Evolutionary conservation across 805 yeast species (phyloP).

Genomic region (Candida koratica): DNA sequence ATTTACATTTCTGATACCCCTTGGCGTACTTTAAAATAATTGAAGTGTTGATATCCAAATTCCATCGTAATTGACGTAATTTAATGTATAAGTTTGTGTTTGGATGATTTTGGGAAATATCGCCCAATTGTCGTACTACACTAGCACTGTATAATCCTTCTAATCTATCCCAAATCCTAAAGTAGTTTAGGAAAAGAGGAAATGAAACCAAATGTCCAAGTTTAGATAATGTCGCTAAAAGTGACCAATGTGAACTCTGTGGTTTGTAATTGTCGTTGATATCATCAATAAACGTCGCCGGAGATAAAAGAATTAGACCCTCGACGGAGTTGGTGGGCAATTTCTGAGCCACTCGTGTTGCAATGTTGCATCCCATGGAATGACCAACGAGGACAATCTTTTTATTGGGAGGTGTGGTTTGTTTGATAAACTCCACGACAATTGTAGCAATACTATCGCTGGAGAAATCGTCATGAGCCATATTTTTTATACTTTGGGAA

Average conservation of each 20-base stretch:
- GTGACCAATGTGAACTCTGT: not conserved
- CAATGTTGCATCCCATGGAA: constrained; percentile 66
- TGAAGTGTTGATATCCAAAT: constrained; percentile 55
- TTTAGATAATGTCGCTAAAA: constrained; percentile 7
- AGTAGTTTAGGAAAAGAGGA: constrained; percentile 49
- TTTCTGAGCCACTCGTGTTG: constrained; percentile 41
- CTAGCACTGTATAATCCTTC: constrained; percentile 61
- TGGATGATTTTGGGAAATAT: constrained; percentile 9
- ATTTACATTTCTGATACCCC: constrained; percentile 45
- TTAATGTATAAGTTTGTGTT: constrained; percentile 33
- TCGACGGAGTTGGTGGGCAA: constrained; percentile 40
- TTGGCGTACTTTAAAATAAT: constrained; percentile 51
- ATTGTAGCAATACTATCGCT: constrained; percentile 41
- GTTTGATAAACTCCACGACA: constrained; percentile 33
- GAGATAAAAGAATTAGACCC: constrained; percentile 46
- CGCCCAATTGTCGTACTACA: constrained; percentile 52
- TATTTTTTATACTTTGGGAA: constrained; percentile 22
- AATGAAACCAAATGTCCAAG: constrained; percentile 32
- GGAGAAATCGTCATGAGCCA: constrained; percentile 40
- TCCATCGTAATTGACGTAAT: constrained; percentile 64
- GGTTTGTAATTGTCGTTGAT: constrained; percentile 15
- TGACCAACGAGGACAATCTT: constrained; percentile 57
- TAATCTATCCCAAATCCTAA: constrained; percentile 55
- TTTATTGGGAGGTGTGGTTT: constrained; percentile 38
- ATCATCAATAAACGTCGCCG: constrained; percentile 38